Evolutionary conservation across 2,329 filamentous ascomycete genomes (phyloP).

Genomic region (Pseudogymnoascus verrucosus): DNA sequence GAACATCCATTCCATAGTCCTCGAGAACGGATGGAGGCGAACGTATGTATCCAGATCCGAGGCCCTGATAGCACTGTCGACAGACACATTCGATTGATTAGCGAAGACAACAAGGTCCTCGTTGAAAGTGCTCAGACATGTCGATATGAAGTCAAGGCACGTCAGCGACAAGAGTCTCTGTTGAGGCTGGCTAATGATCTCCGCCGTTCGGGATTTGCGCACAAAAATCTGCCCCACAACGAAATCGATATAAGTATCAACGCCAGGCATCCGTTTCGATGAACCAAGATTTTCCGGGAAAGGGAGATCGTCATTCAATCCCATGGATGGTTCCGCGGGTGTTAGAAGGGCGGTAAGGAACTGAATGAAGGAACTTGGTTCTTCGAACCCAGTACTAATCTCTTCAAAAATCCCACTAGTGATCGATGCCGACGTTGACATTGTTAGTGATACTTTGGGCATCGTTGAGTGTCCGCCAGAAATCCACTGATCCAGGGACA

Average conservation of each 20-base stretch:
- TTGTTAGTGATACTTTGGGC: constrained; percentile 27
- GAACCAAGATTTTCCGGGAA: constrained; percentile 82
- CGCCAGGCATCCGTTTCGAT: constrained; percentile 70
- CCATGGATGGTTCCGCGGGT: constrained; percentile 52
- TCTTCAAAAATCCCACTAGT: constrained; percentile 64
- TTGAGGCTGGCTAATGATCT: constrained; percentile 60
- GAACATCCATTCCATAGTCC: constrained; percentile 97
- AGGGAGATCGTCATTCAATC: constrained; percentile 66
- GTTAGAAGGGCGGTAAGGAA: constrained; percentile 65
- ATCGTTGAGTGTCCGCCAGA: constrained; percentile 46
- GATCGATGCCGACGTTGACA: constrained; percentile 26
- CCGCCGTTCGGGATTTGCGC: constrained; percentile 46
- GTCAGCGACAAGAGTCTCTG: constrained; percentile 66
- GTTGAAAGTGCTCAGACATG: constrained; percentile 81
- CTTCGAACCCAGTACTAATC: constrained; percentile 72
- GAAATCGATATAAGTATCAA: constrained; percentile 90
- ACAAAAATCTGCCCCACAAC: constrained; percentile 72
- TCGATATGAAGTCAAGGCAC: constrained; percentile 75
- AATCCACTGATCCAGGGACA: constrained; percentile 70
- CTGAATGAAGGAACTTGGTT: constrained; percentile 74
- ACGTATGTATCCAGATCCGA: constrained; percentile 74
- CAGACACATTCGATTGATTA: constrained; percentile 60
- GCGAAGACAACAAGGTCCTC: constrained; percentile 84
- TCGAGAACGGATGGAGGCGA: constrained; percentile 80
- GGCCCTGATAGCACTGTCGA: constrained; percentile 67